A percentile compares a stretch with the other conserved stretches of the same genome.
Conservation (phyloP, 2,329 filamentous ascomycete genomes). For the Hymenoscyphus occultus region DNA sequence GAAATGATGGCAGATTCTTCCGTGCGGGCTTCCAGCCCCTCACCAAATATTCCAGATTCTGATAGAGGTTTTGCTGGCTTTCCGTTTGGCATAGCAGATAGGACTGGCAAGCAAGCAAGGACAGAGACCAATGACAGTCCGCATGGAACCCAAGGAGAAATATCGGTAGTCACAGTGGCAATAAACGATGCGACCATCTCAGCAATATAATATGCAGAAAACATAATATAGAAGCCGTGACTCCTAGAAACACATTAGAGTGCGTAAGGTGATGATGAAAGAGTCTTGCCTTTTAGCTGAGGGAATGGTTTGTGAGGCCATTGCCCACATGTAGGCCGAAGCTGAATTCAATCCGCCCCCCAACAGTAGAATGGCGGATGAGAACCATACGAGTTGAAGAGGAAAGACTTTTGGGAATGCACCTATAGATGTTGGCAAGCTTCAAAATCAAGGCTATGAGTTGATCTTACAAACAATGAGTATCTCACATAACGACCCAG, state of each 20-base stretch:
- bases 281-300: slow-evolving; percentile 26
- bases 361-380: slow-evolving; percentile 31
- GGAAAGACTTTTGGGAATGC: slow-evolving; percentile 31
- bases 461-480: slow-evolving; percentile 32
- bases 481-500: slow-evolving; percentile 26
- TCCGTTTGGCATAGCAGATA: slow-evolving; percentile 27
- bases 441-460: neutral
- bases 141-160: slow-evolving; percentile 35
- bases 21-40: neutral
- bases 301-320: slow-evolving; percentile 32
- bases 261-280: neutral
- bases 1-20: neutral
- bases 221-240: slow-evolving; percentile 35
- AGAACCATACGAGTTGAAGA: slow-evolving; percentile 32
- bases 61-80: neutral
- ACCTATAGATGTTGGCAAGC: slow-evolving; percentile 18
- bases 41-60: neutral
- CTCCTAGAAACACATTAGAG: slow-evolving; percentile 22
- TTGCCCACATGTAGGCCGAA: slow-evolving; percentile 35
- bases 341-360: slow-evolving; percentile 34
- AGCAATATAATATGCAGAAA: slow-evolving; percentile 35
- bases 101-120: slow-evolving; percentile 23
- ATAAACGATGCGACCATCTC: slow-evolving; percentile 33
- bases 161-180: slow-evolving; percentile 31
- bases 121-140: slow-evolving; percentile 28